Evolutionary conservation across 2,329 filamentous ascomycete species (phyloP), one percentile per base, ranked within the genome.

Genomic region (Botryotinia calthae): DNA sequence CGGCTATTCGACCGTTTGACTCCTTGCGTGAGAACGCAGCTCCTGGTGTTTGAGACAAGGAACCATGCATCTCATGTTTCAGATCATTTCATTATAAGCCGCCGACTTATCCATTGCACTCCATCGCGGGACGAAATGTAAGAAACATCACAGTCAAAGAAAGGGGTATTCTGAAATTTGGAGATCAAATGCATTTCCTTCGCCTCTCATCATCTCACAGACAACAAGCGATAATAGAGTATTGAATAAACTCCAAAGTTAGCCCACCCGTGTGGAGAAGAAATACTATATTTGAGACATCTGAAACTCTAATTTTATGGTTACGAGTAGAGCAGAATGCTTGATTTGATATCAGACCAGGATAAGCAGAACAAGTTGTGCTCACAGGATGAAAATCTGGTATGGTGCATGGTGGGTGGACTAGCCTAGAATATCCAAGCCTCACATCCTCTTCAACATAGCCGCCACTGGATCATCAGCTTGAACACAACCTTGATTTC

Each of bases 391-490:
- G 58, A 37, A 59, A 59, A 59, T 59, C 58, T 59, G 31, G 25
- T 16, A 16, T 51, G 48, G 25, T 8, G 22, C 25, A 9, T 37
- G 37, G 5, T 37, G 37, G 37, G 37, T 37, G 37, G 37, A 9
- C 34, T n/a, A 40, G 31, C 58, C 58, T 61, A 61, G 58, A 61
- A 61, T 4, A 37, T 37, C 31, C 58, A 61, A 61, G 58, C 58
- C 58, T 40, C 31, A 14, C 46, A 37, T 61, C 59, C 34, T 62
- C 59, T n/a, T 62, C 34, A n/a, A 62, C 59, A 42, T 62, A 62
- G 59, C 59, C 59, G 59, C 59, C 59, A 62, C 59, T 62, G 18
- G 58, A 61, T 61, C 48, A 54, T 62, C 59, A 40, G 59, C 59
- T 62, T 40, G 59, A 10, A 62, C 18, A 42, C 28, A 20, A 28